Percentiles rank a stretch among this genome's conserved stretches.
Conservation (phyloP, 129 eudicot species). For the Lonicera japonica region DNA sequence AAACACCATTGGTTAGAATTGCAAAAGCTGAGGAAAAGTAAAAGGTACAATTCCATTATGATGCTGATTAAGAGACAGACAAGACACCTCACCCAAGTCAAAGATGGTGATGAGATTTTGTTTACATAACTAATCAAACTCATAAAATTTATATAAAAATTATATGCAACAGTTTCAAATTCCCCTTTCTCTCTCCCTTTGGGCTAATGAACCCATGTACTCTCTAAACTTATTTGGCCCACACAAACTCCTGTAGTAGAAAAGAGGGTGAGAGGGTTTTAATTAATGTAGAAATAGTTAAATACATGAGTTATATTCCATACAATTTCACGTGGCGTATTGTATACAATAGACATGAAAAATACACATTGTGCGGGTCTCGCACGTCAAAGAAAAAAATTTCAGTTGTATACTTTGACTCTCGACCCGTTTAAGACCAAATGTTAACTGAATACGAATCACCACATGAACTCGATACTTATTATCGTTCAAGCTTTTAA, state of each 20-base stretch:
- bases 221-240: conserved; percentile 29
- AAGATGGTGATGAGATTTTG: conserved; percentile 26
- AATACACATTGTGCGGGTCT: no score
- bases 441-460: no score
- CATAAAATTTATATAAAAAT: conserved; percentile 15
- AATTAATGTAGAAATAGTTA: no score
- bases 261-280: no score
- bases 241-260: conserved; percentile 15
- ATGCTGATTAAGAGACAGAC: conserved; percentile 22
- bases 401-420: no score
- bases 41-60: conserved; percentile 27
- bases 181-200: conserved; percentile 13
- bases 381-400: no score
- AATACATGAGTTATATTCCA: no score
- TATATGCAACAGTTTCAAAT: neutral
- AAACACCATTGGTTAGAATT: conserved; percentile 25
- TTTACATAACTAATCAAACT: conserved; percentile 4
- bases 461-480: no score
- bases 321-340: no score
- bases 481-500: no score
- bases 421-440: no score
- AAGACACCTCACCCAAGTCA: conserved; percentile 30
- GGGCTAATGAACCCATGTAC: conserved; percentile 12
- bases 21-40: conserved; percentile 20
- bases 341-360: no score